Conservation (phyloP, 2,329 filamentous ascomycete species). For the Ophiostoma himal-ulmi region DNA sequence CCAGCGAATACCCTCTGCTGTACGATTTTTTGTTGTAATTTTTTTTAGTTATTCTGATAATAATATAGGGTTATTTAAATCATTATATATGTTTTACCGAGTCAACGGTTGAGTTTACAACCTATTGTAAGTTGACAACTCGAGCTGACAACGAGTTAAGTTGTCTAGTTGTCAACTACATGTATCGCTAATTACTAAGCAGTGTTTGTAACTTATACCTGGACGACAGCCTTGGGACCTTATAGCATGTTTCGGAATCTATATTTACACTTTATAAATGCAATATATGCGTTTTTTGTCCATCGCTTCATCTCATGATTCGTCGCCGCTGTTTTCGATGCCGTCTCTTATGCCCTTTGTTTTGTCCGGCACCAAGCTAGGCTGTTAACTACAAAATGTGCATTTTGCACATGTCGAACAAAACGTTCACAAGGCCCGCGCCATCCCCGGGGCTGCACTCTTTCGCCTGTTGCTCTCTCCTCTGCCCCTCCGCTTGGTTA, state of each 20-base stretch:
- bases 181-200: not conserved
- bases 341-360: not conserved
- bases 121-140: not conserved
- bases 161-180: not conserved
- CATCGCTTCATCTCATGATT: not conserved
- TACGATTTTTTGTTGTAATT: not conserved
- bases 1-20: conserved; percentile 9
- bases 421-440: too few species aligned
- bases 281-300: not conserved
- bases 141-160: not conserved
- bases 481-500: too few species aligned
- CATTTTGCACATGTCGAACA: not conserved
- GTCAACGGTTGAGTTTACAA: not conserved
- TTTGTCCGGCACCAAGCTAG: not conserved
- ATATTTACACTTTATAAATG: not conserved
- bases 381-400: not conserved
- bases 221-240: not conserved
- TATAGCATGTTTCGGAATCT: not conserved
- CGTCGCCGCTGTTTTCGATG: not conserved
- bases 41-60: not conserved
- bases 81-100: not conserved
- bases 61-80: not conserved
- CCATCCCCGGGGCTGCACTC: too few species aligned
- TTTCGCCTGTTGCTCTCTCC: too few species aligned
- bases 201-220: not conserved